Evolutionary conservation across 2,329 filamentous ascomycete genomes (phyloP), one percentile per base, ranked within the genome.

Genomic region (Diaporthe sp.): DNA sequence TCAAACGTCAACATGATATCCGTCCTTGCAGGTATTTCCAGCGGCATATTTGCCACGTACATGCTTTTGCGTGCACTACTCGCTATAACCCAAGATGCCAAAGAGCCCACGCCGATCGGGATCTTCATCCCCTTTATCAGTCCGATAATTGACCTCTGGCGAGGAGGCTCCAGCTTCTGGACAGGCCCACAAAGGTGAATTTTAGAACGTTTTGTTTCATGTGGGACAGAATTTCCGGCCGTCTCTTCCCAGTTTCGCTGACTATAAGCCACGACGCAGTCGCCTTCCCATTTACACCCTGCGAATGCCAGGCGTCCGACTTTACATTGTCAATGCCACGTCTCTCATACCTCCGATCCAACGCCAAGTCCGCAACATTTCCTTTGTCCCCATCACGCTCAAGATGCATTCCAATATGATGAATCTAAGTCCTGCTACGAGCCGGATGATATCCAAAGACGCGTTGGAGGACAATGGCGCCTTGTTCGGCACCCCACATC

Each of bases 271-370:
- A 15, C 53, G 51, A 44, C 42, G 46, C 51, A 71, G 51, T 25
- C 34, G 57, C 4, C 28, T 53, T 25, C 71, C 71, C 9, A 72
- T 72, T 22, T 72, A 72, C 31, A 72, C 71, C 6, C 34, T 72
- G 12, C 71, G 71, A 22, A 31, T 72, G 7, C 71, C 71, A 4
- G 57, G 71, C 22, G 44, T 13, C 22, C 71, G 71, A 10, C 44
- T 62, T 13, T 72, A 72, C n/a, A 12, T 72, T 15, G 49, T 72
- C 17, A 62, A 62, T 19, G 39, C 71, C 8, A 58, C 71, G 25
- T 37, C n/a, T 19, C 71, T 72, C n/a, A 72, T 72, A 19, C 58
- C 71, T 46, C 19, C 44, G 13, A 22, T 72, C n/a, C 57, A 72
- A 55, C 25, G 34, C 34, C 44, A 61, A 19, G 44, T 42, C 19